Evolutionary conservation across 768 basidiomycete species (phyloP).

Genomic region (Hirschioporus abietinus): DNA sequence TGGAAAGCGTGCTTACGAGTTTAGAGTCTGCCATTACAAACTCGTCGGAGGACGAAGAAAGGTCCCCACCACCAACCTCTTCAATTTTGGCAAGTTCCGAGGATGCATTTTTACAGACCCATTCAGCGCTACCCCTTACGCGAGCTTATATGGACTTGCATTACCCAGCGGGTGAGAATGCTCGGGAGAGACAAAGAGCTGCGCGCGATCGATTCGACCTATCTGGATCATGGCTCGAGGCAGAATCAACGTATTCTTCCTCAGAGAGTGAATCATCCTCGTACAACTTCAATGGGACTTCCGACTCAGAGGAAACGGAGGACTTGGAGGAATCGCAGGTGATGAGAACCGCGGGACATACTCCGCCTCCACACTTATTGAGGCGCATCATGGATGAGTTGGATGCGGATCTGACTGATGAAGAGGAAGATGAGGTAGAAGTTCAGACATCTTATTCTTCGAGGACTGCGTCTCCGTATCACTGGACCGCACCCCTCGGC

Average conservation of each 20-base stretch:
- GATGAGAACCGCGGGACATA: background rate
- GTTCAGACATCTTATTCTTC: background rate
- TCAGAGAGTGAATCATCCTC: background rate
- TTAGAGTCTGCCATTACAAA: background rate
- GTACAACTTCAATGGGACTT: background rate
- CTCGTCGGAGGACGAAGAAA: background rate
- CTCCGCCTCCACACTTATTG: background rate
- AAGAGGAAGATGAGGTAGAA: constrained; percentile 20
- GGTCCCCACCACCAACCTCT: background rate
- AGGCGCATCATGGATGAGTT: background rate
- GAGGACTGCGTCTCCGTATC: background rate
- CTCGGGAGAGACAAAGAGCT: background rate
- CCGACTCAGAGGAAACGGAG: background rate
- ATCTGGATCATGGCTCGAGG: background rate
- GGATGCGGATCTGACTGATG: constrained; percentile 8
- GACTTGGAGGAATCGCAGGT: background rate
- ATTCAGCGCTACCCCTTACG: background rate
- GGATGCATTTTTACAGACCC: background rate
- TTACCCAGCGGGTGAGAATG: background rate
- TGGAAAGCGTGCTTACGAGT: background rate
- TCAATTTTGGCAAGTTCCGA: background rate
- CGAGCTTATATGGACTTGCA: background rate
- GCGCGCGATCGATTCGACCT: background rate
- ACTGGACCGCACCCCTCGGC: background rate
- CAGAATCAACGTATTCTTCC: background rate